Evolutionary conservation across 192 early-diverging fungal genomes (phyloP), one percentile per base, ranked within the genome.

Genomic region (Funneliformis mosseae): DNA sequence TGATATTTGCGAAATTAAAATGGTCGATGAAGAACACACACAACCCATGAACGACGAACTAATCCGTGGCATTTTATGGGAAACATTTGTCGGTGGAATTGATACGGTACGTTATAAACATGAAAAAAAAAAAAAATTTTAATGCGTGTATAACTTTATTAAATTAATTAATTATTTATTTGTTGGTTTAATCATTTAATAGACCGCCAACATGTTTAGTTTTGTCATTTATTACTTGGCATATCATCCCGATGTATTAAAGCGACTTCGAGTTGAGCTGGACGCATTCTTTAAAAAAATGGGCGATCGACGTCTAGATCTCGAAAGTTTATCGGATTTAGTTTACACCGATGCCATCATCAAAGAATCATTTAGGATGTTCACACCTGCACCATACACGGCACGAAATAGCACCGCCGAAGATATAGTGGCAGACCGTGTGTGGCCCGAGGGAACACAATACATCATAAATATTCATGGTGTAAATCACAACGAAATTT

Each of bases 51-150:
- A 18, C 23, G 74, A 76, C 38, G 10, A 27, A 41, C 28, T 60
- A 61, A 61, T 76, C n/a, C 23, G 27, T 14, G 74, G 25, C 4
- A 27, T n/a, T 75, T 10, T 75, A 25, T 46, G 28, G 25, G 74
- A 75, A 8, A 21, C 38, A 48, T 59, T 75, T 59, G 38, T 27
- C 7, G 74, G 25, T 11, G 74, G 48, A 25, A 55, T 59, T 28
- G 74, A 75, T 59, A 75, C 74, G 74, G 74, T 75, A 75, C n/a
- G 10, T 50, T 69, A 1, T 38, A 16, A 7, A n/a, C n/a, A n/a
- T n/a, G n/a, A n/a, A 8, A 38, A 4, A 16, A 48, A 2, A 8
- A 2, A 48, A 21, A n/a, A 7, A 8, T 43, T 27, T 14, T 45
- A 10, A 8, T 9, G 5, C 48, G 38, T 18, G 10, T 55, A 41